Conservation (phyloP, 129 eudicot genomes). For the Heracleum sosnowskyi region DNA sequence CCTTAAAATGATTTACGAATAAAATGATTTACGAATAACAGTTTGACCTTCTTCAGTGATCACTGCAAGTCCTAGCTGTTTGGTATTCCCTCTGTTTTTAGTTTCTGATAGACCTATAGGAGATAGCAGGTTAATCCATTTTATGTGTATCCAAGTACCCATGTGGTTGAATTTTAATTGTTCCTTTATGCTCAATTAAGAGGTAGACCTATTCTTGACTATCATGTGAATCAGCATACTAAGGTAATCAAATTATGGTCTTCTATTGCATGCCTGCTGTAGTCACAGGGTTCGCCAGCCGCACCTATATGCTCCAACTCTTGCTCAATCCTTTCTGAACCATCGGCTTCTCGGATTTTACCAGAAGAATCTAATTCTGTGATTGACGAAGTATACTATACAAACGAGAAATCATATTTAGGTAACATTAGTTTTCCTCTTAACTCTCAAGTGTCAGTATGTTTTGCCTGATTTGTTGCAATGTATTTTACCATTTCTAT, state of each 20-base stretch:
- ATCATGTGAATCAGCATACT: background rate
- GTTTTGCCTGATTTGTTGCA: background rate
- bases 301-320: conserved; percentile 43
- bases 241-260: background rate
- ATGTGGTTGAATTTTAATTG: background rate
- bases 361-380: conserved; percentile 53
- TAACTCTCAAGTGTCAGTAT: background rate
- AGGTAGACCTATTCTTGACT: background rate
- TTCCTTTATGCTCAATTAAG: background rate
- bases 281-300: conserved; percentile 61
- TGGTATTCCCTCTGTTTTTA: background rate
- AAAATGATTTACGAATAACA: background rate
- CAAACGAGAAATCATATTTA: conserved; percentile 22
- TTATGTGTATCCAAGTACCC: background rate
- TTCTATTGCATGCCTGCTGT: conserved; percentile 9
- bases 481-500: background rate
- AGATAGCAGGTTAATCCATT: background rate
- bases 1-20: background rate
- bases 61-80: background rate
- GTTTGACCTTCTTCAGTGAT: background rate
- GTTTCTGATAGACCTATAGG: background rate
- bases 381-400: conserved; percentile 12
- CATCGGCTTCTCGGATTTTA: conserved; percentile 37
- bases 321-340: conserved; percentile 46
- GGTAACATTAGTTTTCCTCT: conserved; percentile 22